phyloP scores from a whole-genome alignment of 257 asterid genomes.

The Solanum dulcamara region DNA sequence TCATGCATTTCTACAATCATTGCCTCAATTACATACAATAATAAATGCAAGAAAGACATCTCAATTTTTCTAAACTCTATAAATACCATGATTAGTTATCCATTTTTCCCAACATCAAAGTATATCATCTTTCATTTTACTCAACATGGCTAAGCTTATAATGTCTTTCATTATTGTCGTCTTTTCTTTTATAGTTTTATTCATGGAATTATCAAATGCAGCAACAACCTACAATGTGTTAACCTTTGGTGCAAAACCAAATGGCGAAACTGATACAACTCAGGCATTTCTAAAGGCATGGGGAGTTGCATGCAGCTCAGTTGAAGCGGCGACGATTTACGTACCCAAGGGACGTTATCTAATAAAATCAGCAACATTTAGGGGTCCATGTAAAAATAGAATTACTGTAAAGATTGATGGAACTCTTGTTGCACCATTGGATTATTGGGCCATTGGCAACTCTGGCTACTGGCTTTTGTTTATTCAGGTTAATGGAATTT shows the following conservation, averaged over 20 bases:
- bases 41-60: background rate
- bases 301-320: background rate
- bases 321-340: background rate
- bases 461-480: constrained; percentile 4
- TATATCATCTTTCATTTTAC: background rate
- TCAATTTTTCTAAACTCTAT: background rate
- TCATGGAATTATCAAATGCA: background rate
- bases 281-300: background rate
- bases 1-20: background rate
- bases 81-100: background rate
- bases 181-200: background rate
- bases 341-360: background rate
- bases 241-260: constrained; percentile 2
- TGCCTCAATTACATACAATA: background rate
- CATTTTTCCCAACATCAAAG: background rate
- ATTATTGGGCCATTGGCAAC: constrained; percentile 1
- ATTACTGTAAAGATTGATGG: background rate
- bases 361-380: background rate
- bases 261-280: constrained; percentile 2
- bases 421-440: constrained; percentile 5
- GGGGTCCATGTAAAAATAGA: constrained; percentile 6
- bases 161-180: background rate
- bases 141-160: background rate
- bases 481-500: background rate
- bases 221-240: constrained; percentile 1